Evolutionary conservation across 1,284 basidiomycete species (phyloP).

Genomic region (Earliella scabrosa): DNA sequence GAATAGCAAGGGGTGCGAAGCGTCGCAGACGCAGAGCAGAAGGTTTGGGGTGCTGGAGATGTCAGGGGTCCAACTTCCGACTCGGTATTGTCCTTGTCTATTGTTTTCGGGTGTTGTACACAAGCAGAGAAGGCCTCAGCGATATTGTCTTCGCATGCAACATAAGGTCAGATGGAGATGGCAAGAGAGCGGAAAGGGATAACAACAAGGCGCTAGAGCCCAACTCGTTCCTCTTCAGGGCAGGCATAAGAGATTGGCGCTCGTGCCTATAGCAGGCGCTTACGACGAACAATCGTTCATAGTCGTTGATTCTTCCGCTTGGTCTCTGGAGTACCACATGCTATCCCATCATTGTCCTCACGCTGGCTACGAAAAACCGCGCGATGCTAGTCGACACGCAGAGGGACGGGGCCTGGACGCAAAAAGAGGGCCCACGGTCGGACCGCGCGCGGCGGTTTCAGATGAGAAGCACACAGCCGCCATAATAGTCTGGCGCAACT

Average conservation of each 20-base stretch:
- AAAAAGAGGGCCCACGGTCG: background rate
- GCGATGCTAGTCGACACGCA: background rate
- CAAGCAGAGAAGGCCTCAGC: no score
- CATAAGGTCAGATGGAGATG: no score
- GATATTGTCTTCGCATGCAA: no score
- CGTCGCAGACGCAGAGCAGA: background rate
- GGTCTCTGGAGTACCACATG: background rate
- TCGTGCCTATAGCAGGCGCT: background rate
- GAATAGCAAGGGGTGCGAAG: conserved; percentile 15
- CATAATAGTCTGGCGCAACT: background rate
- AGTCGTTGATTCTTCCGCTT: background rate
- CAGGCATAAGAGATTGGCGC: background rate
- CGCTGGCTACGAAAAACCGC: background rate
- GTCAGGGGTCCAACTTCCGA: no score
- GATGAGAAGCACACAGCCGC: conserved; percentile 3
- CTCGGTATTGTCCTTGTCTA: no score
- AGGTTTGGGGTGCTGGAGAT: no score
- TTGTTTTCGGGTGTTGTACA: background rate
- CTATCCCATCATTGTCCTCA: background rate
- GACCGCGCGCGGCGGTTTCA: conserved; percentile 3
- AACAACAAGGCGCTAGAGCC: background rate
- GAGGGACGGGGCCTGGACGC: background rate
- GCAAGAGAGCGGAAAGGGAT: background rate
- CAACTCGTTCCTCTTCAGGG: background rate
- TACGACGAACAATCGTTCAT: background rate